Evolutionary conservation across 2,329 filamentous ascomycete genomes (phyloP), one percentile per base, ranked within the genome.

Genomic region (Pseudogymnoascus sp.): DNA sequence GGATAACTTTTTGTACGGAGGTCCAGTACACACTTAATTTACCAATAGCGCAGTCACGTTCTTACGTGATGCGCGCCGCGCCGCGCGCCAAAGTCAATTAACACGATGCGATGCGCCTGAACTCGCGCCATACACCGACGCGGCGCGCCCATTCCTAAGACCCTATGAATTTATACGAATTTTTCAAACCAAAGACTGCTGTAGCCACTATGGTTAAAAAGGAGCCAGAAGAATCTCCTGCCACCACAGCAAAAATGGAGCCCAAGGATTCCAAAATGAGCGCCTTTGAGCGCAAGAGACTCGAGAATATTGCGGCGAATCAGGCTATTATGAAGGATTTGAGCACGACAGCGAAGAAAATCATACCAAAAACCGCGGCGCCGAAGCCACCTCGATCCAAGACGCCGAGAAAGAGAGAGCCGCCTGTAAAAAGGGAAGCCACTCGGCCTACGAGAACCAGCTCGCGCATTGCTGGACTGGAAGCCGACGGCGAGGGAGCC

Each of bases 301-400:
- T 90, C 14, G 90, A 92, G 63, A 96, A 96, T 67, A 95, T 96
- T 39, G 90, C 87, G 0, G 86, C 89, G 60, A 94, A 95, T 68
- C 88, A 93, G 73, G 90, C 87, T 71, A 80, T 96, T 0, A 75
- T 97, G 0, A 89, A 89, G 63, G 88, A 92, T 63, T 82, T 96
- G 1, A 87, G 88, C 1, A 84, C 85, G 2, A 82, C 88, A 0
- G 86, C 90, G 0, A 87, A 88, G 20, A 86, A 83, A 58, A 80
- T 86, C n/a, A 78, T 88, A 9, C 89, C 86, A 50, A 79, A 76
- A 57, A 50, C 43, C 7, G 78, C 82, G 1, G 73, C 77, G 18
- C 71, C 83, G 0, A 83, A 83, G 61, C 75, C 81, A 1, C 73
- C 71, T 20, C 75, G 75, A 57, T 38, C 57, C 7, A 67, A 67